These are phyloP conservation scores for Hymenoscyphus albidus DNA, from an alignment of 2,329 filamentous ascomycete species.

Conservation along the genomic window DNA sequence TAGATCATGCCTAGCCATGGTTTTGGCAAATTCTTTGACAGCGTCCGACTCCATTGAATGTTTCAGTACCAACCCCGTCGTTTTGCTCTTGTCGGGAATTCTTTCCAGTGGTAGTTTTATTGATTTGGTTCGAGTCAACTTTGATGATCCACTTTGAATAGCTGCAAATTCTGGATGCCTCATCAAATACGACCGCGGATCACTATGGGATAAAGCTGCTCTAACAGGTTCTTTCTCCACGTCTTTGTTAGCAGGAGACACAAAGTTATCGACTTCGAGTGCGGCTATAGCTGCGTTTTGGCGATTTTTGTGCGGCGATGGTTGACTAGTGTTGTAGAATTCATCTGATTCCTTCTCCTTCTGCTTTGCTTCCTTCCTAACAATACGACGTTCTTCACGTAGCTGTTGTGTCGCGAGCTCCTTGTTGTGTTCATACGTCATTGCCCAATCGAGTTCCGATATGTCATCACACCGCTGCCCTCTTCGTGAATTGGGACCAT, in stretches of 20 bases:
- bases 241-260: background rate
- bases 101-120: conserved; percentile 30
- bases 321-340: background rate
- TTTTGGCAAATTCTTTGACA: conserved; percentile 12
- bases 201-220: conserved; percentile 28
- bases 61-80: conserved; percentile 23
- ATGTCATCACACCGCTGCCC: conserved; percentile 9
- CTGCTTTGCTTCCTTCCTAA: conserved; percentile 14
- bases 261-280: conserved; percentile 15
- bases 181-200: conserved; percentile 34
- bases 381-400: conserved; percentile 26
- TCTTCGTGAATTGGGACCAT: conserved; percentile 1
- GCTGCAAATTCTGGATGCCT: conserved; percentile 27
- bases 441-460: conserved; percentile 31
- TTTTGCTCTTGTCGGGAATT: conserved; percentile 23
- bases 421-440: conserved; percentile 35
- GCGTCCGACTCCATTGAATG: conserved; percentile 13
- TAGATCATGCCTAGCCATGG: conserved; percentile 18
- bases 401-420: conserved; percentile 29
- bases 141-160: conserved; percentile 13
- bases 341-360: conserved; percentile 4
- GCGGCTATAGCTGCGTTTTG: conserved; percentile 30
- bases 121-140: conserved; percentile 28
- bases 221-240: conserved; percentile 16
- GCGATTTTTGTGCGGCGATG: conserved; percentile 33